Evolutionary conservation across 2,329 filamentous ascomycete species (phyloP).

Genomic region (Neodidymelliopsis sp.): DNA sequence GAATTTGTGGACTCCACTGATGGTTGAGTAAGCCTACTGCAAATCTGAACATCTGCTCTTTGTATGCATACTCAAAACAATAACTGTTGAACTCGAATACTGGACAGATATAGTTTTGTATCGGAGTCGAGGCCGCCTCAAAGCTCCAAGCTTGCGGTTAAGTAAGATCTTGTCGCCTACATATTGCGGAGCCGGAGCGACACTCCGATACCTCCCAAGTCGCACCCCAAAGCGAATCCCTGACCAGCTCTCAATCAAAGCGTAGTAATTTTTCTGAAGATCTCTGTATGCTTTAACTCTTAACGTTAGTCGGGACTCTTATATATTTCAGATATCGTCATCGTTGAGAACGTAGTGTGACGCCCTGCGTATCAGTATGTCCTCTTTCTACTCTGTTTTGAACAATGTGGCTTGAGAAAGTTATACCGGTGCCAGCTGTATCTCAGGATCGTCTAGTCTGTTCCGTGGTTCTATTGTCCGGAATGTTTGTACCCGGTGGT

Average conservation of each 20-base stretch:
- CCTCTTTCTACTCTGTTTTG: background rate
- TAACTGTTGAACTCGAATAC: too few relatives aligned
- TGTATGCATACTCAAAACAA: background rate
- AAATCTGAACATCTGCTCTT: too few relatives aligned
- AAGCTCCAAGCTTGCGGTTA: too few relatives aligned
- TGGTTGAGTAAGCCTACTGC: too few relatives aligned
- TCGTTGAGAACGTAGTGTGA: background rate
- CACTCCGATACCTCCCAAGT: background rate
- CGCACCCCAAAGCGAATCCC: too few relatives aligned
- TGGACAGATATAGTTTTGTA: too few relatives aligned
- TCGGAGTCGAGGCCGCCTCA: too few relatives aligned
- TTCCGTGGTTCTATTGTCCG: constrained; percentile 4
- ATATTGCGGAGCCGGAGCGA: background rate
- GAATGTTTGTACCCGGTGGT: constrained; percentile 1
- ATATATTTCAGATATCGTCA: background rate
- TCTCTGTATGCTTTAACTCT: background rate
- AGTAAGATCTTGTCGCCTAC: too few relatives aligned
- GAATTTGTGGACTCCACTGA: too few relatives aligned
- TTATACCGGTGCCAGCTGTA: background rate
- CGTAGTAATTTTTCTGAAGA: background rate
- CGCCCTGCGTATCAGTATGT: background rate
- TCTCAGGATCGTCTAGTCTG: background rate
- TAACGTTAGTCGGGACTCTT: background rate
- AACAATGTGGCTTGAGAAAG: constrained; percentile 3
- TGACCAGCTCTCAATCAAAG: background rate